Evolutionary conservation across 2,329 filamentous ascomycete species (phyloP).

Genomic region (Claviceps africana): DNA sequence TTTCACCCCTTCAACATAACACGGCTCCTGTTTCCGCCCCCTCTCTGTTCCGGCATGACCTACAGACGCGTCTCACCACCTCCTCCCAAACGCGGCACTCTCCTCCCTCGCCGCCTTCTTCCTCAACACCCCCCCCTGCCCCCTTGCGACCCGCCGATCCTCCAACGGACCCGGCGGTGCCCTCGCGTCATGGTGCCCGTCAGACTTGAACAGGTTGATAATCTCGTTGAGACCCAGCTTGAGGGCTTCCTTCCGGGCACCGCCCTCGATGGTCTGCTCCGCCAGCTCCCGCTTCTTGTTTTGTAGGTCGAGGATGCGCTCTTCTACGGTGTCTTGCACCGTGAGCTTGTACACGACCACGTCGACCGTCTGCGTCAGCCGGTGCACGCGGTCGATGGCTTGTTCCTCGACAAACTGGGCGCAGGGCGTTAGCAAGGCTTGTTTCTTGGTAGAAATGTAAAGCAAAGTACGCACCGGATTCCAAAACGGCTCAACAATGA

Average conservation of each 20-base stretch:
- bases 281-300: conserved; percentile 86
- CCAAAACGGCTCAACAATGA: conserved; percentile 97
- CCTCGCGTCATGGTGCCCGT: conserved; percentile 22
- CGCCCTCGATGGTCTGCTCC: conserved; percentile 79
- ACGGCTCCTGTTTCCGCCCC: too few species aligned
- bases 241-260: conserved; percentile 55
- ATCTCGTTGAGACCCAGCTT: conserved; percentile 92
- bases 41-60: too few species aligned
- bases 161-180: conserved; percentile 6
- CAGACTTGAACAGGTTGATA: conserved; percentile 70
- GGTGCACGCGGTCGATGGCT: conserved; percentile 94
- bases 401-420: conserved; percentile 87
- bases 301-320: conserved; percentile 86
- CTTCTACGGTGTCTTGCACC: conserved; percentile 75
- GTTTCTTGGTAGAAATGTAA: background rate
- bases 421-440: background rate
- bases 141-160: conserved; percentile 1
- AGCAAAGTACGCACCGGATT: conserved; percentile 52
- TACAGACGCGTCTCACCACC: conserved; percentile 21
- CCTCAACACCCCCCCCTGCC: conserved; percentile 11
- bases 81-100: conserved; percentile 25
- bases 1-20: too few species aligned
- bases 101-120: conserved; percentile 21
- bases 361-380: conserved; percentile 91
- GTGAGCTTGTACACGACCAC: conserved; percentile 93